Evolutionary conservation across 768 basidiomycete species (phyloP).

Genomic region (Lenzites betulinus): DNA sequence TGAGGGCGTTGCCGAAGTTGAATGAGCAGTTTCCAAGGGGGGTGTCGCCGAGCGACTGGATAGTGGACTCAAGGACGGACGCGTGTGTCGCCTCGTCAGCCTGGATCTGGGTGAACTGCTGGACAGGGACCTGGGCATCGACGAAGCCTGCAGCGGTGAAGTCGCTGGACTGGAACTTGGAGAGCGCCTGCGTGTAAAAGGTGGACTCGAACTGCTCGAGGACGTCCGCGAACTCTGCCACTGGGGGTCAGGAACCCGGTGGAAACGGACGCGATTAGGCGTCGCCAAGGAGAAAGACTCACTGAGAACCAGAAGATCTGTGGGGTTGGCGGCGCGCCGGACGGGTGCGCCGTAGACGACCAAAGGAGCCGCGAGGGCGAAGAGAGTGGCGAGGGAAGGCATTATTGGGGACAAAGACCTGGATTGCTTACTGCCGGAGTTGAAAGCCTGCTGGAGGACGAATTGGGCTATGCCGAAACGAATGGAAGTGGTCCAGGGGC

Average conservation of each 20-base stretch:
- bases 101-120: slow-evolving; percentile 63
- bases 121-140: slow-evolving; percentile 51
- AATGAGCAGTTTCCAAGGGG: slow-evolving; percentile 65
- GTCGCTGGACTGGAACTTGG: slow-evolving; percentile 63
- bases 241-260: background rate
- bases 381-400: slow-evolving; percentile 28
- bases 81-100: slow-evolving; percentile 65
- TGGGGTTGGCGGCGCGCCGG: slow-evolving; percentile 38
- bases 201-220: slow-evolving; percentile 71
- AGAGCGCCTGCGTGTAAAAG: slow-evolving; percentile 69
- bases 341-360: slow-evolving; percentile 28
- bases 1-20: slow-evolving; percentile 63
- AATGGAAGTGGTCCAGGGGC: slow-evolving; percentile 49
- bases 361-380: slow-evolving; percentile 30
- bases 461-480: slow-evolving; percentile 23
- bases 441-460: slow-evolving; percentile 32
- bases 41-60: slow-evolving; percentile 54
- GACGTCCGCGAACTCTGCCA: slow-evolving; percentile 70
- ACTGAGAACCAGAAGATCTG: slow-evolving; percentile 62
- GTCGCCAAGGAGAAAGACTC: slow-evolving; percentile 32
- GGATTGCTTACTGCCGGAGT: slow-evolving; percentile 23
- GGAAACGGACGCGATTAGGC: background rate
- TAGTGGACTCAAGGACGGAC: slow-evolving; percentile 50
- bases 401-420: slow-evolving; percentile 15
- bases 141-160: slow-evolving; percentile 68